Percentiles rank a stretch among this genome's conserved stretches.
Conservation (phyloP, 306 rosid species). For the Sechiopsis laciniata region DNA sequence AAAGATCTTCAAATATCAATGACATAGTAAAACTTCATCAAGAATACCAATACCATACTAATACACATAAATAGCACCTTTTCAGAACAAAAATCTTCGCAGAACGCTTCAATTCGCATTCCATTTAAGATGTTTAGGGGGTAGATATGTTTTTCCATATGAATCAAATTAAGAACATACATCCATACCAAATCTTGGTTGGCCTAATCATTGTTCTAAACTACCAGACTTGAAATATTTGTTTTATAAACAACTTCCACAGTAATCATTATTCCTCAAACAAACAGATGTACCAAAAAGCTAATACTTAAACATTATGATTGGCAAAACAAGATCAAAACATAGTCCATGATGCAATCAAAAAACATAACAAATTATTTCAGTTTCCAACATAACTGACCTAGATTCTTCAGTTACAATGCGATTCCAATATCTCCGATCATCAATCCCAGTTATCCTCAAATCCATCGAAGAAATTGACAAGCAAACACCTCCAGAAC, state of each 20-base stretch:
- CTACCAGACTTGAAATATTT: not conserved
- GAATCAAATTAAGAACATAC: not conserved
- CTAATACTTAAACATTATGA: not conserved
- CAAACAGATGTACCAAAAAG: not conserved
- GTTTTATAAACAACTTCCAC: not conserved
- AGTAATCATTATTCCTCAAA: not conserved
- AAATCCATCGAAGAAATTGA: slow-evolving; percentile 66
- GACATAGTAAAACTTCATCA: not conserved
- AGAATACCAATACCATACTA: not conserved
- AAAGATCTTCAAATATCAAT: not conserved
- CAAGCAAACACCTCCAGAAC: slow-evolving; percentile 64
- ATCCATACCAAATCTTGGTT: not conserved
- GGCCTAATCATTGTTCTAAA: not conserved
- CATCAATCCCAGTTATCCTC: slow-evolving; percentile 79
- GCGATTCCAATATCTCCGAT: slow-evolving; percentile 65
- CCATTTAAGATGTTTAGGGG: not conserved
- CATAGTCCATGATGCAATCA: not conserved
- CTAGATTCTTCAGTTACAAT: slow-evolving; percentile 32
- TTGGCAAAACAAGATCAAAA: not conserved
- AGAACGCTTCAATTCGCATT: not conserved
- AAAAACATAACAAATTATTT: not conserved
- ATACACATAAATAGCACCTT: not conserved
- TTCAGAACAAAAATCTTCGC: not conserved
- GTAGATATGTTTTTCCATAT: not conserved
- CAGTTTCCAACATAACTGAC: slow-evolving; percentile 37